phyloP scores from a whole-genome alignment of 148 eudicot genomes.

The Drosera capensis region DNA sequence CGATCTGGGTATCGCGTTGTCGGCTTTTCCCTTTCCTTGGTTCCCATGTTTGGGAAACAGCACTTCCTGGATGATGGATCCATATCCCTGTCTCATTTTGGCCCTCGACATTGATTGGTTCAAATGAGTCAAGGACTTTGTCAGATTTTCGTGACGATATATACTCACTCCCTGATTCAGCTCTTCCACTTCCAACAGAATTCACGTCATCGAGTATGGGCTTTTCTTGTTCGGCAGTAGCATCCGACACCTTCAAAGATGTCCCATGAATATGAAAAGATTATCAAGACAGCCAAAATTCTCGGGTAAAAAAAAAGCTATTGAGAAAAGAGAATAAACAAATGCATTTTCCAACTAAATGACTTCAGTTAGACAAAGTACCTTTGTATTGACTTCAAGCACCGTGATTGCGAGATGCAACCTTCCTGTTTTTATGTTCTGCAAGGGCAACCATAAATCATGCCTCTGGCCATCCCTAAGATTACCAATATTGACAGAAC shows the following conservation, averaged over 20 bases:
- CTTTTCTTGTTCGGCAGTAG: conserved; percentile 9
- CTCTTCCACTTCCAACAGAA: conserved; percentile 13
- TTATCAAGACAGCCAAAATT: too few species aligned
- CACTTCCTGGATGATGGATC: conserved; percentile 78
- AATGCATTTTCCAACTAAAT: background rate
- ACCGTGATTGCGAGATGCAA: conserved; percentile 77
- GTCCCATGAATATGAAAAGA: too few species aligned
- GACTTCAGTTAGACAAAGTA: conserved; percentile 5
- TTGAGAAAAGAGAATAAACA: background rate
- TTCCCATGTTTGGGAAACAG: conserved; percentile 56
- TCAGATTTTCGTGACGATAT: conserved; percentile 16
- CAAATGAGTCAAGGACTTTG: conserved; percentile 20
- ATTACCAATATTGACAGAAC: conserved; percentile 48
- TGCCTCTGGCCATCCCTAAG: conserved; percentile 74
- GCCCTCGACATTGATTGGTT: conserved; percentile 58
- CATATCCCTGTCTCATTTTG: conserved; percentile 63
- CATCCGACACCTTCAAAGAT: too few species aligned
- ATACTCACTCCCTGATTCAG: conserved; percentile 7
- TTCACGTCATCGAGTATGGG: too few species aligned
- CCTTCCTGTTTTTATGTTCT: conserved; percentile 62
- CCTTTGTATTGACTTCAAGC: conserved; percentile 43
- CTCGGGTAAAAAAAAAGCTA: background rate
- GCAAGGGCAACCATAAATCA: conserved; percentile 76
- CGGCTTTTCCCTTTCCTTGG: conserved; percentile 59
- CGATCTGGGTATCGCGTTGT: conserved; percentile 19